Base-by-base conservation (phyloP, 2,329 filamentous ascomycete species). In the Lachnellula hyalina region DNA sequence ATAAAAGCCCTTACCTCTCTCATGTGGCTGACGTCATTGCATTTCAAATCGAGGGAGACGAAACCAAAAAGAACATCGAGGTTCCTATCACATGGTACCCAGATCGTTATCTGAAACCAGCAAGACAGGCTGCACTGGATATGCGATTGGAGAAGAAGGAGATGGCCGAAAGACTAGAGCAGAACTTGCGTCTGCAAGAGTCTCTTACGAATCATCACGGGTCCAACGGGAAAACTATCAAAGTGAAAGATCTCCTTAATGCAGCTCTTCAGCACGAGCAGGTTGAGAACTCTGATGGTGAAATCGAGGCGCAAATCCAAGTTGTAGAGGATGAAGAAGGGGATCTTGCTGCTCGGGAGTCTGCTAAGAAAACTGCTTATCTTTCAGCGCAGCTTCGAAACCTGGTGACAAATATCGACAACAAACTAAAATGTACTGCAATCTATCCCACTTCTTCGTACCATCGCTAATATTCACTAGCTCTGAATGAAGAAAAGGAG, bases 11-110 rank as follows among this genome's bases (percentile, higher is more conserved):
- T 17, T 71, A 65, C 50, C 56, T 71, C n/a, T 61, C 60, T 21
- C 64, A 67, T 46, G 60, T 70, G 23, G 77, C 76, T 4, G 77
- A 82, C n/a, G 72, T 82, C 3, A 61, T 83, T 23, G 73, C 74
- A 7, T 70, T 83, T 38, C 73, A 74, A 44, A 63, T 83, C 12
- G 61, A 62, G 17, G 69, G 71, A 15, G 68, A 72, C 4, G 75
- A 74, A 2, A 69, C 75, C 4, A 63, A 68, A 7, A 73, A 74
- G 45, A 71, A 72, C 2, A 70, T 81, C 42, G 76, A 81, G 3
- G 75, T 83, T 35, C 80, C 80, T 5, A 67, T 70, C 42, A 68
- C 75, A 12, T 75, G 81, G 57, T 82, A 80, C 60, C 75, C 78
- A 1, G 80, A 83, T 64, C 75, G 73, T n/a, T 83, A 82, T 54